These are phyloP conservation scores for Stagonosporopsis rhizophila DNA, from an alignment of 2,329 filamentous ascomycete species.

Conservation along the genomic window DNA sequence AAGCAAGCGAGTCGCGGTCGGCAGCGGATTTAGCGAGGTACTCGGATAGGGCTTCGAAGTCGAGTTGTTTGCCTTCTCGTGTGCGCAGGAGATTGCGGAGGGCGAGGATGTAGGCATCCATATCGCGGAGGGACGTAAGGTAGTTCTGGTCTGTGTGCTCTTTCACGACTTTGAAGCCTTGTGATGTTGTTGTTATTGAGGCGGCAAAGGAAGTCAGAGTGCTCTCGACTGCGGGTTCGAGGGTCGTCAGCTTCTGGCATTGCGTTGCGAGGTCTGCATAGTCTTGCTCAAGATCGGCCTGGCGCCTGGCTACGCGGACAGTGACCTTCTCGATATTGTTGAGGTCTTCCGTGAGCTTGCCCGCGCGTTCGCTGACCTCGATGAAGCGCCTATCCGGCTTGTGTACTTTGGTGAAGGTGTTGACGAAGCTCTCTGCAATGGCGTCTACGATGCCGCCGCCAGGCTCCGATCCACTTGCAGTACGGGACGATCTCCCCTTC, in stretches of 20 bases:
- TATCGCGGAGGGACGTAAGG: slow-evolving; percentile 87
- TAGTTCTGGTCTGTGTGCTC: slow-evolving; percentile 97
- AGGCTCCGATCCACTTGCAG: slow-evolving; percentile 53
- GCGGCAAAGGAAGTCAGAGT: slow-evolving; percentile 86
- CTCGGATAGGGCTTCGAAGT: slow-evolving; percentile 94
- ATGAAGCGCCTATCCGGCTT: slow-evolving; percentile 94
- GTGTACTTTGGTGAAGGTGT: slow-evolving; percentile 95
- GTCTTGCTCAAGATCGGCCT: slow-evolving; percentile 86
- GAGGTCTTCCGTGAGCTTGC: slow-evolving; percentile 91
- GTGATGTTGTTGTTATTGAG: slow-evolving; percentile 81
- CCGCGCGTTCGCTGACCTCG: slow-evolving; percentile 88
- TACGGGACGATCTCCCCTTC: slow-evolving; percentile 75
- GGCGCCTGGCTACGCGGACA: slow-evolving; percentile 83
- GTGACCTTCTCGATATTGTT: slow-evolving; percentile 96
- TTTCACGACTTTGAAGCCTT: slow-evolving; percentile 79
- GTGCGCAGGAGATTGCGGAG: slow-evolving; percentile 89
- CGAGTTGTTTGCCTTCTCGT: slow-evolving; percentile 95
- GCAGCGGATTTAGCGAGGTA: slow-evolving; percentile 90
- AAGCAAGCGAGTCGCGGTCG: slow-evolving; percentile 81
- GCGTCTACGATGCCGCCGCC: slow-evolving; percentile 85
- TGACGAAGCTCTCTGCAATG: slow-evolving; percentile 95
- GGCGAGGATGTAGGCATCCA: slow-evolving; percentile 91
- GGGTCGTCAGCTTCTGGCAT: slow-evolving; percentile 88
- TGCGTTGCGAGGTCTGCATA: slow-evolving; percentile 90
- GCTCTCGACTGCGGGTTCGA: slow-evolving; percentile 86